A percentile compares a stretch with the other conserved stretches of the same genome.
phyloP scores from a whole-genome alignment of 306 rosid genomes.

The Purshia tridentata region DNA sequence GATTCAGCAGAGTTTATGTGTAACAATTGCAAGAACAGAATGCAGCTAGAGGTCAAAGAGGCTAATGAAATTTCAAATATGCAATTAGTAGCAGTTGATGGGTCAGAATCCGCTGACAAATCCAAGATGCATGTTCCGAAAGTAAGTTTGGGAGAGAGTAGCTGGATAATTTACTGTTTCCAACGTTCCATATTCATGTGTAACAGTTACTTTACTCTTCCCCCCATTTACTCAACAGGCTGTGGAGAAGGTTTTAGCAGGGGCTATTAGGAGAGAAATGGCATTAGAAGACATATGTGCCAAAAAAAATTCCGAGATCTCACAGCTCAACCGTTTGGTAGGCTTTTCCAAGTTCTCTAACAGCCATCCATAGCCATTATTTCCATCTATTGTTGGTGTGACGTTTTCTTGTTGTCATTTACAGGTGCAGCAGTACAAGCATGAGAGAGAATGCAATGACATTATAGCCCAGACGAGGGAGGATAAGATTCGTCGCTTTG shows the following conservation, averaged over 20 bases:
- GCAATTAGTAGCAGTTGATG: slow-evolving; percentile 71
- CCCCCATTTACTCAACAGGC: slow-evolving; percentile 42
- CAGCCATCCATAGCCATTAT: slow-evolving; percentile 9
- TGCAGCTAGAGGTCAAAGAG: slow-evolving; percentile 52
- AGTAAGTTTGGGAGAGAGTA: slow-evolving; percentile 47
- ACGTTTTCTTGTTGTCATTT: slow-evolving; percentile 36
- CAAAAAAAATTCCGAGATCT: slow-evolving; percentile 72
- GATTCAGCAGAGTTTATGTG: slow-evolving; percentile 52
- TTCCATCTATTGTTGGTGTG: slow-evolving; percentile 29
- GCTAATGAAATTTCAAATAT: slow-evolving; percentile 50
- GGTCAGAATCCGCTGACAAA: slow-evolving; percentile 61
- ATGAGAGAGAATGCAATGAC: slow-evolving; percentile 88
- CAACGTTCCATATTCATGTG: slow-evolving; percentile 10
- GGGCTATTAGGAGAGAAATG: slow-evolving; percentile 96
- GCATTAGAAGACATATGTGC: slow-evolving; percentile 88
- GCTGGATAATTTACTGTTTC: slow-evolving; percentile 20
- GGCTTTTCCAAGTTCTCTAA: slow-evolving; percentile 27
- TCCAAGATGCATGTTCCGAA: slow-evolving; percentile 73
- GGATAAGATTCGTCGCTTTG: slow-evolving; percentile 88
- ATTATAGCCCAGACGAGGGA: slow-evolving; percentile 88
- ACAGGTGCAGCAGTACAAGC: slow-evolving; percentile 90
- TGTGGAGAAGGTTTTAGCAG: slow-evolving; percentile 91
- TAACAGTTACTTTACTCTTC: slow-evolving; percentile 15
- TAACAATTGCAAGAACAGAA: slow-evolving; percentile 62
- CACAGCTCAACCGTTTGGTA: slow-evolving; percentile 94